Base-by-base conservation (phyloP, 108 stramenopile genomes). In the Aurantiochytrium sp. region DNA sequence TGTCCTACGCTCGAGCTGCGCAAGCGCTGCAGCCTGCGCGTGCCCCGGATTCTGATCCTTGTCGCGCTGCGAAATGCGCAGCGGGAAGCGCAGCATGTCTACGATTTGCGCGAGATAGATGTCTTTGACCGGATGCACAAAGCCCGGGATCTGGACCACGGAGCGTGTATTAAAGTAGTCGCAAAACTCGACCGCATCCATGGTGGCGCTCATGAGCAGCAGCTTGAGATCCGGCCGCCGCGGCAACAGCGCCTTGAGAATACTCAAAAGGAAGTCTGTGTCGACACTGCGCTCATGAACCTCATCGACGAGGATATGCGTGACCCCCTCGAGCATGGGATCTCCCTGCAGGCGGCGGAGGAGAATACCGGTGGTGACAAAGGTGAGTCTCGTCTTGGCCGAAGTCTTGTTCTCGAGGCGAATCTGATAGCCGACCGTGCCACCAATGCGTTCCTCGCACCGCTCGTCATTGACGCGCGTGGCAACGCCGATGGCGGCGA, bases 351-450 rank as follows among this genome's bases (percentile, higher is more conserved):
- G 90, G 58, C 96, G 90, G 51, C 96, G 88, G n/a, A 98, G 89
- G 44, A 98, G 92, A 5, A 98, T 93, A 10, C 97, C 96, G n/a
- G 96, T 97, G 4, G 97, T 98, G 87, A 95, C 95, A 45, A 98
- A 93, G n/a, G 96, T 73, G 18, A 98, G 91, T 35, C 95, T 88
- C 5, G 97, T 98, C 71, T 92, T 92, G 4, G 88, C 64, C 19
- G 93, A 91, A 58, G 95, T 89, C 88, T 92, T 94, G 16, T 91
- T 94, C 88, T 97, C 97, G 55, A 96, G 91, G 23, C 96, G 95
- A 72, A 98, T 96, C 43, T 95, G 95, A 90, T 98, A 98, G 4
- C 97, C 97, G 49, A 96, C 94, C n/a, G 94, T 94, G 8, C 55
- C 25, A 5, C 49, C 53, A 28, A 44, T 88, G 18, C n/a, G 47